Evolutionary conservation across 1,284 basidiomycete species (phyloP).

Genomic region (Microbotryum lychnidis-dioicae): DNA sequence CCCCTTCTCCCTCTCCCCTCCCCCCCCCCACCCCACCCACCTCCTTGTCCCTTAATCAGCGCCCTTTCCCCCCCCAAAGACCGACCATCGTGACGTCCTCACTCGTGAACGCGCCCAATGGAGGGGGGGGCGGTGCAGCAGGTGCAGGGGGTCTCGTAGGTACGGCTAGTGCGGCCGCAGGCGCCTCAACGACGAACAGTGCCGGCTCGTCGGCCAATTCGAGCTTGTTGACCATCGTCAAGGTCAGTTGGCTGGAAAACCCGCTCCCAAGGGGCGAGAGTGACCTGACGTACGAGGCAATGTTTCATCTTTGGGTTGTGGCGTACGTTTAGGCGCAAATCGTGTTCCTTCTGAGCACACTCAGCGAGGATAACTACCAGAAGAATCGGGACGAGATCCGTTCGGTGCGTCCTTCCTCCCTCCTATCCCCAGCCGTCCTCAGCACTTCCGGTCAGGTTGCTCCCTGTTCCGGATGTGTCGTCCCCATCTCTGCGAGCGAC

Average conservation of each 20-base stretch:
- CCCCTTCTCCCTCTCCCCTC: too few species aligned
- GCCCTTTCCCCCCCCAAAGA: too few species aligned
- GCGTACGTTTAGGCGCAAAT: constrained; percentile 49
- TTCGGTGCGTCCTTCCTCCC: constrained; percentile 54
- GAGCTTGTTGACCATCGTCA: constrained; percentile 1
- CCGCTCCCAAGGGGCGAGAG: too few species aligned
- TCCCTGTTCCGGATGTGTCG: background rate
- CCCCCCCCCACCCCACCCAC: too few species aligned
- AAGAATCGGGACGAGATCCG: constrained; percentile 83
- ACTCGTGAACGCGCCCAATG: too few species aligned
- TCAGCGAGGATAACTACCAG: constrained; percentile 90
- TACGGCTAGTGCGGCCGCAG: too few species aligned
- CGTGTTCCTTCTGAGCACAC: constrained; percentile 82
- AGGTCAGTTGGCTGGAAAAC: background rate
- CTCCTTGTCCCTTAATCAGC: too few species aligned
- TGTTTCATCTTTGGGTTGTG: background rate
- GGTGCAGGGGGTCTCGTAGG: too few species aligned
- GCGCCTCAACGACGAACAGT: too few species aligned
- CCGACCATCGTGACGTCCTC: too few species aligned
- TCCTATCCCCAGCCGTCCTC: background rate
- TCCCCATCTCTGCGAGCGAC: background rate
- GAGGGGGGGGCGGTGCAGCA: too few species aligned
- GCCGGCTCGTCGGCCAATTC: background rate
- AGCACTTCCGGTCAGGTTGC: background rate
- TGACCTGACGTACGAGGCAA: background rate